Evolutionary conservation across 2,329 filamentous ascomycete genomes (phyloP), one percentile per base, ranked within the genome.

Genomic region (Xylaria sp.): DNA sequence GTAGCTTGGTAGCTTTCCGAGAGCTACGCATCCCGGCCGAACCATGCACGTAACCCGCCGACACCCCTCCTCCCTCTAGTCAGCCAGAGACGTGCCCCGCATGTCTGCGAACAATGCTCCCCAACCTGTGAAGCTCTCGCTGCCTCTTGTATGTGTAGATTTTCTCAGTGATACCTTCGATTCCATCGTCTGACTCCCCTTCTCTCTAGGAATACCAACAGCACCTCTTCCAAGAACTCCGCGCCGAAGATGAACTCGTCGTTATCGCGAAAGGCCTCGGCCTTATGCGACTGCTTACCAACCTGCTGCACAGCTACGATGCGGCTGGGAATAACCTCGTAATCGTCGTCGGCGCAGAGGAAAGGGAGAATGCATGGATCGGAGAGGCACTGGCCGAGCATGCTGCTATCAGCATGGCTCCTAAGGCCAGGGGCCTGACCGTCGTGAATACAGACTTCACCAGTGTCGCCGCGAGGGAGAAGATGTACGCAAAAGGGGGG

Each of bases 371-470:
- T 83, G 87, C 88, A 51, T 97, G 93, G 92, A 92, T 99, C 56
- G 94, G 94, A 63, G 94, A 97, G 76, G 91, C 92, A 24, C 78
- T 99, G 69, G 94, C 94, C 20, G 94, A 99, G 75, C 92, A 97
- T 76, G 92, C 92, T 69, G 92, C 91, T 59, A 86, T 96, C 70
- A 97, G 91, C 77, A 87, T 86, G 74, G 83, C 90, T 17, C 84
- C 89, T 16, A 88, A 89, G 66, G 91, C 92, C 45, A 85, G 92
- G 58, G 94, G 94, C 1, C 78, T 99, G 62, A 93, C 87, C 39
- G 82, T 96, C 21, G 92, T 99, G 70, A 97, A 97, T 72, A 97
- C 94, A 6, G 94, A 99, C 71, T 85, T 88, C 71, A 94, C 93
- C 71, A 96, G 86, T 63, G 92, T 97, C 17, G 85, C 85, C 2